phyloP scores from a whole-genome alignment of 2,329 filamentous ascomycete species.

The Aureobasidium sp. region DNA sequence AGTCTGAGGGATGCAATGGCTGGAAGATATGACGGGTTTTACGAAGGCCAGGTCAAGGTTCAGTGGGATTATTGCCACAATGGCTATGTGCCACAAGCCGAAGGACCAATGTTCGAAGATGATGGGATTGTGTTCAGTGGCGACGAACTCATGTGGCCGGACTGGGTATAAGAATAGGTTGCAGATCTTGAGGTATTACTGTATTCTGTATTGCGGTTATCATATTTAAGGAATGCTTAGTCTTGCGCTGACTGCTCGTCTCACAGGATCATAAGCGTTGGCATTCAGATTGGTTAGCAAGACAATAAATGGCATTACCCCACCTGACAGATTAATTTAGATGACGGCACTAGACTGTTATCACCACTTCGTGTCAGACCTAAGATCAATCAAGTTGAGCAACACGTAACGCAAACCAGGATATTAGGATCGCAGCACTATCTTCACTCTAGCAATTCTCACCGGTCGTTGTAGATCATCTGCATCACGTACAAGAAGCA shows the following conservation, averaged over 20 bases:
- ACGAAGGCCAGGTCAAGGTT: constrained; percentile 34
- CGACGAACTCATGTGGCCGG: constrained; percentile 2
- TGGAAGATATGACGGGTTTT: constrained; percentile 27
- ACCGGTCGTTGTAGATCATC: neutral
- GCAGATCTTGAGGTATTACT: neutral
- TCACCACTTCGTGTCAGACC: neutral
- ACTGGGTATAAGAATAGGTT: neutral
- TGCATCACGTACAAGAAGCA: neutral
- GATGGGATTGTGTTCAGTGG: neutral
- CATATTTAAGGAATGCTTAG: neutral
- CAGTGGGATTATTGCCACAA: constrained; percentile 30
- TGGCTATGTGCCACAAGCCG: constrained; percentile 16
- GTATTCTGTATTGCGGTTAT: neutral
- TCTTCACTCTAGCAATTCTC: neutral
- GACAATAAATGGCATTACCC: neutral
- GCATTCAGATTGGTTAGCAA: neutral
- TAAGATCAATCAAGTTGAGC: too few relatives aligned
- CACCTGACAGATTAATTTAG: neutral
- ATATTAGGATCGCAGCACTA: neutral
- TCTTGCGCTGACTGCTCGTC: neutral
- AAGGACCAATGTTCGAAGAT: constrained; percentile 13
- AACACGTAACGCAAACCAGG: too few relatives aligned
- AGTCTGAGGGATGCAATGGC: constrained; percentile 25
- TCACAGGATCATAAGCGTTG: neutral
- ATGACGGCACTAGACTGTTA: neutral